Evolutionary conservation across 345 rosid genomes (phyloP).

Genomic region (Clarkia xantiana): DNA sequence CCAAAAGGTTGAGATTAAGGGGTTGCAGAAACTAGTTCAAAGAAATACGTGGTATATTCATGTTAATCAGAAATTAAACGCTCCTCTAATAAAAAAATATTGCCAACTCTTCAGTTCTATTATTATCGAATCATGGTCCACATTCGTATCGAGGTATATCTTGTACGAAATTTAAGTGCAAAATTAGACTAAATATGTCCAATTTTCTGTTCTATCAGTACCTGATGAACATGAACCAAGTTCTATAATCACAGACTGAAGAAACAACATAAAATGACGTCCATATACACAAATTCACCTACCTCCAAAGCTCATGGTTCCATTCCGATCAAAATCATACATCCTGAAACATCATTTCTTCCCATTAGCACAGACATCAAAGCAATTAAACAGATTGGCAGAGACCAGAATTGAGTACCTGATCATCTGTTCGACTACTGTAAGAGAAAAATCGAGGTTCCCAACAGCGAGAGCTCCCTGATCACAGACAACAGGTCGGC

Average conservation of each 20-base stretch:
- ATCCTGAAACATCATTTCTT: conserved; percentile 23
- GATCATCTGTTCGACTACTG: conserved; percentile 63
- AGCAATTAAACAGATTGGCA: neutral
- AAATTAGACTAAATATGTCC: neutral
- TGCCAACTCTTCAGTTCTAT: no score
- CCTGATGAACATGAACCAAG: neutral
- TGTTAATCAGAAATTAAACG: no score
- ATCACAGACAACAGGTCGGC: neutral
- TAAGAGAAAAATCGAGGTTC: conserved; percentile 39
- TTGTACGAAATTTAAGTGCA: neutral
- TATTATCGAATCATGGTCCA: no score
- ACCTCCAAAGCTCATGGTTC: conserved; percentile 63
- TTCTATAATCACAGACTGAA: neutral
- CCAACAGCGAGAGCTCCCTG: conserved; percentile 52
- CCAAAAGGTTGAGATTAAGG: no score
- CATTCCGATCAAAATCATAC: conserved; percentile 58
- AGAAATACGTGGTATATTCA: no score
- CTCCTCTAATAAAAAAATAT: no score
- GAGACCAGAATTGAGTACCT: conserved; percentile 16
- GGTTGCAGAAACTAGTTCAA: no score
- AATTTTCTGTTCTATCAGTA: no score
- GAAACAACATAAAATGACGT: neutral
- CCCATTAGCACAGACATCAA: neutral
- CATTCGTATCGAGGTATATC: no score
- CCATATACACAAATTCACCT: neutral